Conservation (phyloP, 225 moss, liverwort and hornwort genomes). For the Takakia lepidozioides region DNA sequence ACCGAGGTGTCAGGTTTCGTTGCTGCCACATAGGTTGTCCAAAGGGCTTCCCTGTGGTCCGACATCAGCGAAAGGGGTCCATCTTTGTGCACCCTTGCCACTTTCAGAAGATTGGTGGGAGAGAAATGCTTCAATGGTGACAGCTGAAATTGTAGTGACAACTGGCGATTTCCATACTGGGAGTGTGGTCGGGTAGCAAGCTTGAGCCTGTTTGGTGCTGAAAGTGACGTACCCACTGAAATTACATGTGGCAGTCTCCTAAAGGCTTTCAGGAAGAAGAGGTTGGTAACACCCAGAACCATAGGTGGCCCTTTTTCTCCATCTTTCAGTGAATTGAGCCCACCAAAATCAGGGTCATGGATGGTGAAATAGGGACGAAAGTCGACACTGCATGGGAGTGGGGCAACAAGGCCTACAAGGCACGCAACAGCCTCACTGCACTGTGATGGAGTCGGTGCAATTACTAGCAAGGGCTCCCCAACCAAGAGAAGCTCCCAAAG, state of each 20-base stretch:
- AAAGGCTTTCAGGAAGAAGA: slow-evolving; percentile 90
- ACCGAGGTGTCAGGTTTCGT: slow-evolving; percentile 95
- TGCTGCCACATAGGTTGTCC: slow-evolving; percentile 79
- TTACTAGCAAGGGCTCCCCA: slow-evolving; percentile 86
- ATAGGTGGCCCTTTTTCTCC: slow-evolving; percentile 83
- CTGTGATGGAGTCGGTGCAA: slow-evolving; percentile 95
- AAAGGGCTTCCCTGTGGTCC: slow-evolving; percentile 89
- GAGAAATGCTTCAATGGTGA: slow-evolving; percentile 93
- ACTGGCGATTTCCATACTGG: slow-evolving; percentile 41
- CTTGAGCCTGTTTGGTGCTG: slow-evolving; percentile 55
- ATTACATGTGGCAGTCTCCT: slow-evolving; percentile 86
- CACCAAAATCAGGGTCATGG: slow-evolving; percentile 92
- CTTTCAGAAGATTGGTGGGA: slow-evolving; percentile 86
- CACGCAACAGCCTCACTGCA: slow-evolving; percentile 94
- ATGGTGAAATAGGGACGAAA: slow-evolving; percentile 98
- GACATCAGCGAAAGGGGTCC: slow-evolving; percentile 94
- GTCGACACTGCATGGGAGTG: slow-evolving; percentile 94
- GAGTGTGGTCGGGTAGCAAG: slow-evolving; percentile 24
- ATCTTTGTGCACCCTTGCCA: slow-evolving; percentile 85
- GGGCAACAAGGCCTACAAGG: slow-evolving; percentile 86
- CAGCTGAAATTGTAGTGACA: slow-evolving; percentile 54
- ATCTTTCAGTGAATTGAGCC: slow-evolving; percentile 79
- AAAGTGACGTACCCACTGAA: slow-evolving; percentile 63
- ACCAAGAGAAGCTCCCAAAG: slow-evolving; percentile 97
- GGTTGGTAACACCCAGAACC: slow-evolving; percentile 93